Percentiles rank a stretch among this genome's conserved stretches.
Evolutionary conservation across 768 basidiomycete genomes (phyloP).

Genomic region (Boletus rex-veris): DNA sequence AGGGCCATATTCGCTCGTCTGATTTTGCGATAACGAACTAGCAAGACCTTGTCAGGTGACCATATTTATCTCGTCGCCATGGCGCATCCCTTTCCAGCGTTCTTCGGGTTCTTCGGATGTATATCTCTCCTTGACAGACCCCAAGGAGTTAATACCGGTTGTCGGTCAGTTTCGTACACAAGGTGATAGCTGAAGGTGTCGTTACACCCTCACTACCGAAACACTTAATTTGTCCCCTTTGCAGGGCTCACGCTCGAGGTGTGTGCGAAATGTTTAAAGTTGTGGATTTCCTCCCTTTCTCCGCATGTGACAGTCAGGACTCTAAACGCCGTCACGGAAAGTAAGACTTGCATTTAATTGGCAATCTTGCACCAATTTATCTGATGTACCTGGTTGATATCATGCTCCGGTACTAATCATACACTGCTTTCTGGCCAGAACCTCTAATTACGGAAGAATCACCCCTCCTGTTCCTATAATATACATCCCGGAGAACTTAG

Average conservation of each 20-base stretch:
- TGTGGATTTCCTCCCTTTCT: slow-evolving; percentile 6
- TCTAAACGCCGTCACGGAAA: slow-evolving; percentile 8
- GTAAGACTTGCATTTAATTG: slow-evolving; percentile 5
- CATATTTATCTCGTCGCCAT: slow-evolving; percentile 20
- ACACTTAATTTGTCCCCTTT: not conserved
- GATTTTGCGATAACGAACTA: slow-evolving; percentile 11
- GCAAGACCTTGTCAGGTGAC: not conserved
- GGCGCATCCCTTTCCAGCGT: slow-evolving; percentile 1
- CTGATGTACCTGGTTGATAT: slow-evolving; percentile 23
- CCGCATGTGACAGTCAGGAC: slow-evolving; percentile 15
- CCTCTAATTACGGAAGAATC: slow-evolving; percentile 1
- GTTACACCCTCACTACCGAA: not conserved
- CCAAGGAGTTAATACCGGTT: not conserved
- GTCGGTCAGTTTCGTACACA: not conserved
- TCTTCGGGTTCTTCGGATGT: not conserved
- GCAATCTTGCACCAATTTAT: slow-evolving; percentile 13
- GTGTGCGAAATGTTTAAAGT: slow-evolving; percentile 6
- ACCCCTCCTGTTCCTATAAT: not conserved
- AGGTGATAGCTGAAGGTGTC: not conserved
- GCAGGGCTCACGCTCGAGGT: not conserved
- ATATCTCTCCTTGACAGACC: not conserved
- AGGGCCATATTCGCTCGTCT: slow-evolving; percentile 7
- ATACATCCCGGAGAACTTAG: not conserved
- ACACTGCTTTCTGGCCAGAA: slow-evolving; percentile 9
- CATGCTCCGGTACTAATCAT: slow-evolving; percentile 11